Evolutionary conservation across 1,284 basidiomycete species (phyloP).

Genomic region (Flammula alnicola): DNA sequence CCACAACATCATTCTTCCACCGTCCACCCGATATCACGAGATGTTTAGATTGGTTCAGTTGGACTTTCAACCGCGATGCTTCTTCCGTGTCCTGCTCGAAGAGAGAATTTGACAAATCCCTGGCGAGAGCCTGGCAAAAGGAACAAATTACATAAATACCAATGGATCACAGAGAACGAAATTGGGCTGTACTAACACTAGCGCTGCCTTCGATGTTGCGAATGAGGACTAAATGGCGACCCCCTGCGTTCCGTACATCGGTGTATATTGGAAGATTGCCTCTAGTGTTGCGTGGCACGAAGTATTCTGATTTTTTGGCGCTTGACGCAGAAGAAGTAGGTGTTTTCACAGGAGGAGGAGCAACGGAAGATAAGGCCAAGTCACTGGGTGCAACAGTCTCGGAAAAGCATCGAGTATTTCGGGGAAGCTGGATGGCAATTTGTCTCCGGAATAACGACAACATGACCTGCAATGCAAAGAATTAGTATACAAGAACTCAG

Average conservation of each 20-base stretch:
- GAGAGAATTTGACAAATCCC: conserved; percentile 52
- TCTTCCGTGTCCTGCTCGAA: conserved; percentile 51
- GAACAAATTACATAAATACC: conserved; percentile 3
- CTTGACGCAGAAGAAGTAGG: conserved; percentile 14
- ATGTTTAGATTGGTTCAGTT: conserved; percentile 51
- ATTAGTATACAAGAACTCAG: not conserved
- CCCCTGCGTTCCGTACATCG: conserved; percentile 67
- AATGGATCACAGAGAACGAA: not conserved
- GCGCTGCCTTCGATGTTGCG: conserved; percentile 48
- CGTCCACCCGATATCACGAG: conserved; percentile 60
- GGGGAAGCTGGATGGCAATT: conserved; percentile 15
- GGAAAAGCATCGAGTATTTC: conserved; percentile 16
- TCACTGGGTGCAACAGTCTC: conserved; percentile 10
- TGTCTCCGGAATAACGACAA: conserved; percentile 13
- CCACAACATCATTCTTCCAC: conserved; percentile 59
- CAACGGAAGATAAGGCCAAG: not conserved
- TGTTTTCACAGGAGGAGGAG: conserved; percentile 8
- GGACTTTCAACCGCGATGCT: conserved; percentile 50
- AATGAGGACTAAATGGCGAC: conserved; percentile 51
- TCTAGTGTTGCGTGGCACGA: conserved; percentile 63
- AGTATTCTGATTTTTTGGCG: conserved; percentile 47
- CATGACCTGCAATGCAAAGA: conserved; percentile 7
- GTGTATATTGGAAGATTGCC: conserved; percentile 75
- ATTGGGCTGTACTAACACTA: conserved; percentile 34
- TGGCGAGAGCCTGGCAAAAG: conserved; percentile 50